Conservation (phyloP, 257 asterid species). For the Nicotiana obtusifolia region DNA sequence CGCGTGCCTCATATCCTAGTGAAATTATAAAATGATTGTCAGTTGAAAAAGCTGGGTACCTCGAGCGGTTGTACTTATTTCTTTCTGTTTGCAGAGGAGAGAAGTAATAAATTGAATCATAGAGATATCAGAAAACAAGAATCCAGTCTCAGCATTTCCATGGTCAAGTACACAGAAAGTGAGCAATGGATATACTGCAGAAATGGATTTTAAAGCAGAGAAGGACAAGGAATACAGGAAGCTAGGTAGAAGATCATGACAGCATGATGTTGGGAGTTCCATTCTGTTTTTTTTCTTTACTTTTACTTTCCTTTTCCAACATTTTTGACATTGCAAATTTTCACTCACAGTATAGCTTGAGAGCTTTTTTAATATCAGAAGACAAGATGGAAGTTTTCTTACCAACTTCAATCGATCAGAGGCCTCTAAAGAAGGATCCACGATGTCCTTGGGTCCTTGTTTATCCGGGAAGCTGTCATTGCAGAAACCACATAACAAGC, state of each 20-base stretch:
- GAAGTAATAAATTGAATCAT: background rate
- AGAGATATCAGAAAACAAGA: background rate
- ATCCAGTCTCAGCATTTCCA: background rate
- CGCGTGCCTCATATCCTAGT: conserved; percentile 40
- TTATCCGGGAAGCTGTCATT: conserved; percentile 61
- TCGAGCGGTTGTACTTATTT: background rate
- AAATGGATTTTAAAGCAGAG: background rate
- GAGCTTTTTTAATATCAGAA: conserved; percentile 3
- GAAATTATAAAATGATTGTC: background rate
- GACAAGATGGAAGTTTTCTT: conserved; percentile 21
- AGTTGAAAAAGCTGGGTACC: background rate
- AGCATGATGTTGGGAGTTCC: background rate
- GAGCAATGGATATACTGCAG: background rate
- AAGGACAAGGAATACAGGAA: background rate
- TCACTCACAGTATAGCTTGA: background rate
- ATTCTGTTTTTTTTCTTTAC: background rate
- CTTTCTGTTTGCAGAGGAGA: background rate
- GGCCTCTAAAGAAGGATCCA: conserved; percentile 32
- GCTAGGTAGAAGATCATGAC: background rate
- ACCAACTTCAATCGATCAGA: conserved; percentile 49
- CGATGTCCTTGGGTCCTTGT: conserved; percentile 28
- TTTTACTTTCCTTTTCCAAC: background rate
- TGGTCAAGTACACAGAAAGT: background rate
- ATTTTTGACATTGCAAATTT: background rate
- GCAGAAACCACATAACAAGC: conserved; percentile 16